Percentiles rank a stretch among this genome's conserved stretches.
Evolutionary conservation across 2,329 filamentous ascomycete genomes (phyloP).

Genomic region (Colletotrichum theobromicola): DNA sequence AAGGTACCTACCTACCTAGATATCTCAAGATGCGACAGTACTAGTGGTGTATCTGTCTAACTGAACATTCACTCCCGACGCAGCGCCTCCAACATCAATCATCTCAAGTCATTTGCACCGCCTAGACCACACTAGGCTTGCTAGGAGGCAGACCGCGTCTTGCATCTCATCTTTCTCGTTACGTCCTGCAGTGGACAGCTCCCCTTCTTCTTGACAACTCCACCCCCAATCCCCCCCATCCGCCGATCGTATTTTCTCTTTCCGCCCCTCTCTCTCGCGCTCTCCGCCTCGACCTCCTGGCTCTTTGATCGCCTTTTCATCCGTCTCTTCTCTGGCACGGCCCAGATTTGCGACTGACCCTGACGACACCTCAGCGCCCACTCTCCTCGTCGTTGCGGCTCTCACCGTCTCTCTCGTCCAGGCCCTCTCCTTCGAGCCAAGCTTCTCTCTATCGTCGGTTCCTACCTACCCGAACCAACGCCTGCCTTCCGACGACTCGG

Average conservation of each 20-base stretch:
- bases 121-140: background rate
- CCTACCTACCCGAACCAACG: background rate
- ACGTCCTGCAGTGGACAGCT: background rate
- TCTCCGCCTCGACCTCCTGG: background rate
- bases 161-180: background rate
- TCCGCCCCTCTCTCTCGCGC: background rate
- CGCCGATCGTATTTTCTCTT: background rate
- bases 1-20: too few relatives aligned
- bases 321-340: background rate
- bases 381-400: background rate
- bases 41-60: background rate
- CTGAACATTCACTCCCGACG: background rate
- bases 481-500: background rate
- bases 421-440: background rate
- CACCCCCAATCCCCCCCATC: background rate
- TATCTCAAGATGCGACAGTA: background rate
- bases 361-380: background rate
- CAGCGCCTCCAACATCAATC: background rate
- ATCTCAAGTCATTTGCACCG: background rate
- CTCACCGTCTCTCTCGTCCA: background rate
- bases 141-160: background rate
- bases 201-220: background rate
- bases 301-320: background rate
- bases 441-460: background rate
- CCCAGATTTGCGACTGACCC: background rate